Base-by-base conservation (phyloP, 2,329 filamentous ascomycete genomes). In the Cordyceps sp. region DNA sequence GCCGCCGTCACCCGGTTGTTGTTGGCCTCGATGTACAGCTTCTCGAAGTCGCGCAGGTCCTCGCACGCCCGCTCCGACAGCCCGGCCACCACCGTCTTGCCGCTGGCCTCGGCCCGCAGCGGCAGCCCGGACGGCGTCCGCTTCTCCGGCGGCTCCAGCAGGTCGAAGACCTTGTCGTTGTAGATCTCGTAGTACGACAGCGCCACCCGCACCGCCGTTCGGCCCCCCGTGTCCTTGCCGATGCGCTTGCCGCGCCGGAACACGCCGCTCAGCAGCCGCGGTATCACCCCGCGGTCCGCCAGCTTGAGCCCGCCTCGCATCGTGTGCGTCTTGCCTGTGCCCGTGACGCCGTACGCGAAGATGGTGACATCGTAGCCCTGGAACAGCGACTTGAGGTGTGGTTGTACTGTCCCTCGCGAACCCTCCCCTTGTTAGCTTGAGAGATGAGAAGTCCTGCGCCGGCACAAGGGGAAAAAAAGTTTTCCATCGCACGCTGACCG, bases 121-220 rank as follows among this genome's bases (percentile, higher is more conserved):
- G 82, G 82, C 18, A 93, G 60, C 1, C 86, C 86, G 1, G 80
- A 69, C 2, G 81, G 62, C 0, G 80, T 85, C 31, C 90, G 78
- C 59, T 85, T 92, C 52, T 94, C 86, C 0, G 77, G 79, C 1
- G 84, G 65, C 50, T 93, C 82, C 42, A 94, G 83, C 21, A 94
- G 62, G 50, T 94, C 86, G 47, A 78, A 93, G 15, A 93, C 85
- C 50, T 88, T 88, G 60, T 94, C 86, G 53, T 92, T 93, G 58
- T 94, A 94, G 42, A 94, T 93, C 53, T 94, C 86, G 58, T 93
- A 93, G 58, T 94, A 94, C 19, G 82, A 86, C 46, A 94, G 66
- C 10, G 73, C 65, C 13, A 93, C 82, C 8, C 72, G 61, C 16
- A 92, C 81, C 2, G 61, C 15, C 1, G 77, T 86, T 32, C 73